phyloP scores from a whole-genome alignment of 345 rosid genomes.

The Hirschfeldia incana region DNA sequence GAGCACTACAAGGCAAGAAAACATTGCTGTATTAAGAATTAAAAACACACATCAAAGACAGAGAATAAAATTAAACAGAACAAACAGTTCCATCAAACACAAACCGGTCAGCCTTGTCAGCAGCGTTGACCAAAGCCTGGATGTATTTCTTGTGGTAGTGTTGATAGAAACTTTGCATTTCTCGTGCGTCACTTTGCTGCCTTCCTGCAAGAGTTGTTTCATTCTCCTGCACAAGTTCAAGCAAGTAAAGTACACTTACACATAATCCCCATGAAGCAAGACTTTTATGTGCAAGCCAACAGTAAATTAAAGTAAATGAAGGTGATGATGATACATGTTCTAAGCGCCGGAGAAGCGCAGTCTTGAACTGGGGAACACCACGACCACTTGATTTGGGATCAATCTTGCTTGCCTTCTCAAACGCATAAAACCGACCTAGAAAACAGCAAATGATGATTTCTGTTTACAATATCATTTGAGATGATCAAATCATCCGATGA shows the following conservation, averaged over 20 bases:
- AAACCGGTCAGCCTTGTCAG: constrained; percentile 78
- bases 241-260: background rate
- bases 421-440: constrained; percentile 78
- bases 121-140: constrained; percentile 71
- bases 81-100: constrained; percentile 22
- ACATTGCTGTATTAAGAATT: background rate
- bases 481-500: background rate
- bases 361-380: constrained; percentile 82
- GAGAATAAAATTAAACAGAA: background rate
- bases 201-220: constrained; percentile 72
- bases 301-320: constrained; percentile 1
- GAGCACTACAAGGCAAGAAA: constrained; percentile 48
- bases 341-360: constrained; percentile 73
- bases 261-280: background rate
- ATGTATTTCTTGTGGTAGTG: constrained; percentile 77
- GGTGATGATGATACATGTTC: constrained; percentile 49
- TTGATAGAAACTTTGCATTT: constrained; percentile 82
- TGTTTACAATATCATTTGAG: background rate
- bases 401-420: constrained; percentile 66
- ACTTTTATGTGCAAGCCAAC: background rate
- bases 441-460: background rate
- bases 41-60: background rate
- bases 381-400: constrained; percentile 83
- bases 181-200: constrained; percentile 82
- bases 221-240: constrained; percentile 60